Evolutionary conservation across 305 asterid genomes (phyloP), one percentile per base, ranked within the genome.

Genomic region (Fraxinus floribunda): DNA sequence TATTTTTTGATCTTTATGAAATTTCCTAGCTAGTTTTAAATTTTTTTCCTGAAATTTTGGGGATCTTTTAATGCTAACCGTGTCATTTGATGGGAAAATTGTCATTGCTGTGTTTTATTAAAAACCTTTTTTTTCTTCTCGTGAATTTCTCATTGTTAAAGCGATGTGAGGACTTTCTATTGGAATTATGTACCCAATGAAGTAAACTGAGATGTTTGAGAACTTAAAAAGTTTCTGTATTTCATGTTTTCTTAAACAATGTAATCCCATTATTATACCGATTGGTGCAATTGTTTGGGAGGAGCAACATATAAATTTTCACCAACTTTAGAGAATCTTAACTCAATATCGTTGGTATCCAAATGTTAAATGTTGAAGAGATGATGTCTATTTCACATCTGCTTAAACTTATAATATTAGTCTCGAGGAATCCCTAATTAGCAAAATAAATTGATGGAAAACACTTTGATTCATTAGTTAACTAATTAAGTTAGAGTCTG

Each of bases 41-140:
- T 16, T 80, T 3, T 75, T 5, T 18, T 81, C 7, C 9, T 6
- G 13, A 29, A 26, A 11, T 16, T 55, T 49, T 2, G 10, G 71
- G 16, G 73, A 8, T 26, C 5, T 64, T 22, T 64, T 22, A 64
- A 8, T 64, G n/a, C 73, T 64, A 26, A 64, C 73, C 16, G 35
- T 62, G 71, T 64, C 32, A 24, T 22, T 64, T 64, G 7, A 34
- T 9, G 6, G 73, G 16, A 24, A 64, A 64, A 22, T 24, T 64
- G 35, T 64, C 34, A 7, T 64, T 64, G 72, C 72, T 10, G 35
- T 3, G 72, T 64, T 64, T 64, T 64, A 74, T 78, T 71, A 44
- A 41, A 18, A n/a, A 20, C 38, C 26, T 66, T 60, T 82, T 82
- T 55, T 66, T 83, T 18, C 66, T 71, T 44, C 32, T 5, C 57